phyloP scores from a whole-genome alignment of 2,329 filamentous ascomycete species.

The Xylariaceae sp. region DNA sequence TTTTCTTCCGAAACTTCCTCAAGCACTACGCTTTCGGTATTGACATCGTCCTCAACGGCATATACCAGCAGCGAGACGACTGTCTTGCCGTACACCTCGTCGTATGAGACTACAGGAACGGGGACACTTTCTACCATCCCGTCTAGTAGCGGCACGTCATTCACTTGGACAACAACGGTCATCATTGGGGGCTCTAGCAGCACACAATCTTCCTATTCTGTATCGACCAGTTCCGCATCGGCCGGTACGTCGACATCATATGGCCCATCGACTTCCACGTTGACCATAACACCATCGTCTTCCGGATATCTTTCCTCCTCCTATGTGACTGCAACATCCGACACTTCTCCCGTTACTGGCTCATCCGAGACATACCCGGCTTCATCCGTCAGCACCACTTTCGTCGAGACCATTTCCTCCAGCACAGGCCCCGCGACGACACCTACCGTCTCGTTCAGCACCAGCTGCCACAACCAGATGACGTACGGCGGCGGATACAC shows the following conservation, averaged over 20 bases:
- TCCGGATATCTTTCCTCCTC: not conserved
- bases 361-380: slow-evolving; percentile 7
- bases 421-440: slow-evolving; percentile 18
- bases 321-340: slow-evolving; percentile 1
- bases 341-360: slow-evolving; percentile 12
- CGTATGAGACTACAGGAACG: slow-evolving; percentile 4
- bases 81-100: slow-evolving; percentile 1
- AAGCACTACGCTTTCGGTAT: not conserved
- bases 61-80: not conserved
- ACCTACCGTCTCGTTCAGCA: slow-evolving; percentile 11
- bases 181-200: slow-evolving; percentile 17
- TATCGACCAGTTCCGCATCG: slow-evolving; percentile 12
- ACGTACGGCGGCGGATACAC: slow-evolving; percentile 26
- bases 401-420: slow-evolving; percentile 4
- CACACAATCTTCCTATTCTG: not conserved
- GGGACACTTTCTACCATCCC: not conserved
- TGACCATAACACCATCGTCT: not conserved
- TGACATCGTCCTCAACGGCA: not conserved
- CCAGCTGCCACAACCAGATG: slow-evolving; percentile 26
- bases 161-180: slow-evolving; percentile 16
- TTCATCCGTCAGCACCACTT: slow-evolving; percentile 1
- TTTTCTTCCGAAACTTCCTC: not conserved
- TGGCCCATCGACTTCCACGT: not conserved
- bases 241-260: slow-evolving; percentile 13
- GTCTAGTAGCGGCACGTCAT: slow-evolving; percentile 2